Percentiles rank a stretch among this genome's conserved stretches.
Conservation (phyloP, 2,329 filamentous ascomycete species). For the Rasamsonia emersonii region DNA sequence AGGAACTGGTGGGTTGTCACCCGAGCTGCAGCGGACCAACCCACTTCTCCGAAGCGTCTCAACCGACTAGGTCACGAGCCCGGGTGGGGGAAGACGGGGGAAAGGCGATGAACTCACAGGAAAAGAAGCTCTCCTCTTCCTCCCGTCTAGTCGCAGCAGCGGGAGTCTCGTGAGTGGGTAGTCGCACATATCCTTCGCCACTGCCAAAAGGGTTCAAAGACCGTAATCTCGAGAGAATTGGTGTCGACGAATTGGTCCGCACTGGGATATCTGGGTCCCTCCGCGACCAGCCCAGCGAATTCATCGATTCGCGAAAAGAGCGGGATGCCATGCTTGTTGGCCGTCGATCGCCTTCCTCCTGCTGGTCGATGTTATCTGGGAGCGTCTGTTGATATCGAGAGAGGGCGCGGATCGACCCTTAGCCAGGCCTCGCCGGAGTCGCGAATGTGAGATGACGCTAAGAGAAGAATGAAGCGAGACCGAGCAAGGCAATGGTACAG, state of each 20-base stretch:
- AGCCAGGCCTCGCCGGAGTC: too few species aligned
- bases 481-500: too few species aligned
- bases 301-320: conserved; percentile 89
- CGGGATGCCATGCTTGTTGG: conserved; percentile 63
- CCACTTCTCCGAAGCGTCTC: conserved; percentile 7
- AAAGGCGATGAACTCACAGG: conserved; percentile 58
- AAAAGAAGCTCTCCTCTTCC: conserved; percentile 93
- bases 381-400: too few species aligned
- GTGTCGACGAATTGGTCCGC: conserved; percentile 58
- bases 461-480: too few species aligned
- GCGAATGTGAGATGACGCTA: too few species aligned
- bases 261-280: conserved; percentile 68
- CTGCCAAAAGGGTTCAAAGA: conserved; percentile 76
- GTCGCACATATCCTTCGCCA: conserved; percentile 75
- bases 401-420: too few species aligned
- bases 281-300: conserved; percentile 88
- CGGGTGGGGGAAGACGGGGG: conserved; percentile 2
- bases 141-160: conserved; percentile 77
- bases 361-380: too few species aligned
- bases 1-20: conserved; percentile 31
- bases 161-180: conserved; percentile 74
- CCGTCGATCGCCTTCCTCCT: too few species aligned
- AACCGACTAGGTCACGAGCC: conserved; percentile 14
- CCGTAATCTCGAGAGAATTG: conserved; percentile 71
- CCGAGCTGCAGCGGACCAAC: conserved; percentile 16